Base-by-base conservation (phyloP, 2,329 filamentous ascomycete species). In the Pseudogymnoascus sp. region DNA sequence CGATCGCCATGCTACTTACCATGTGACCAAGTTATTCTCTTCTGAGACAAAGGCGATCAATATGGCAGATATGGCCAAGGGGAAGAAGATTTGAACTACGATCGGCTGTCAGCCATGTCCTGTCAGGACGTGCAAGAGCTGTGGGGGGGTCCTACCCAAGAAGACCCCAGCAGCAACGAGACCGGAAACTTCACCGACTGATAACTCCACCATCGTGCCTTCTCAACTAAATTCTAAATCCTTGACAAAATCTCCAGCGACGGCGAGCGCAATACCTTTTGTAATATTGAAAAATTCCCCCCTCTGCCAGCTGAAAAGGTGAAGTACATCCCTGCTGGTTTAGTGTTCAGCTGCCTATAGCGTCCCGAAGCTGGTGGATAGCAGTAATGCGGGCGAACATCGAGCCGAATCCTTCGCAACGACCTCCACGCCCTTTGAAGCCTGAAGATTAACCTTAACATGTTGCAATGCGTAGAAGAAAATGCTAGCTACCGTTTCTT, bases 101-200 rank as follows among this genome's bases (percentile, higher is more conserved):
- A 61, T 21, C 64, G 59, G 41, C 61, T 27, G 15, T 58, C 33
- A 63, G 60, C 5, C 9, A n/a, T 8, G 25, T 25, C 7, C 29
- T 31, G 15, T n/a, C 17, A 25, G 60, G n/a, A 10, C 13, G 5
- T 17, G 15, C 15, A 27, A 15, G 17, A 15, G 35, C 1, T 4
- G 27, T 39, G 15, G 21, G 35, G 42, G 38, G 21, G 15, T 58
- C 66, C 25, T 67, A 73, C 72, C 65, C 13, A 75, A 38, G 61
- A 73, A 73, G 33, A 77, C 68, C 10, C 66, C 73, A 2, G 74
- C 73, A 21, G 75, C 74, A 58, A 78, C 76, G 39, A 76, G 70
- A 61, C 74, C 76, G 38, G 76, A 75, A 13, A 76, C 73, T 61
- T 76, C 68, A 51, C 73, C 74, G 33, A 78, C 68, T 2, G 74